These are phyloP conservation scores for Sporothrix schenckii DNA, from an alignment of 2,329 filamentous ascomycete species.

Conservation along the genomic window DNA sequence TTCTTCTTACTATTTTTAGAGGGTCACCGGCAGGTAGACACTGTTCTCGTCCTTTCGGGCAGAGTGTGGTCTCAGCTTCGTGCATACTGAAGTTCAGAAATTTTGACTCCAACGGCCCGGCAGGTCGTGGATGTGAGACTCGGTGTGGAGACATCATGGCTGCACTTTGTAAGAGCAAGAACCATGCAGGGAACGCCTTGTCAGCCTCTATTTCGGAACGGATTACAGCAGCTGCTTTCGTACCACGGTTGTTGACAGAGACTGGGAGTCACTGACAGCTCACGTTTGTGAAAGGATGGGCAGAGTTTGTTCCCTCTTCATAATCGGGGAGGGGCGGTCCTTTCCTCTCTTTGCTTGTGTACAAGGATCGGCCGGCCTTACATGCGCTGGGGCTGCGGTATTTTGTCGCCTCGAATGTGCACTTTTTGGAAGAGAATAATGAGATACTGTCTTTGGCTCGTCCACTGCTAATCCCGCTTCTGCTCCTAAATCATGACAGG, in stretches of 20 bases:
- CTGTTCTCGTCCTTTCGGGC: conserved; percentile 18
- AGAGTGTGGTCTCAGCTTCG: background rate
- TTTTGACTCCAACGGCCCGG: background rate
- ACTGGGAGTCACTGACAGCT: background rate
- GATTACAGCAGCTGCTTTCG: background rate
- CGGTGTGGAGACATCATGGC: conserved; percentile 16
- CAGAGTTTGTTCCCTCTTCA: background rate
- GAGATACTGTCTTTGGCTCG: background rate
- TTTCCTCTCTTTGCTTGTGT: conserved; percentile 3
- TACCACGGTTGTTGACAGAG: background rate
- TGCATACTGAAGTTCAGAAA: conserved; percentile 11
- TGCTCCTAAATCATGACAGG: conserved; percentile 18
- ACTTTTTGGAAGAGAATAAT: background rate
- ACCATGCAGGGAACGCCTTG: background rate
- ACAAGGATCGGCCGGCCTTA: conserved; percentile 4
- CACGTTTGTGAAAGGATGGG: background rate
- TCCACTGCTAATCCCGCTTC: background rate
- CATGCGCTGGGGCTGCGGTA: background rate
- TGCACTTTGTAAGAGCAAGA: conserved; percentile 19
- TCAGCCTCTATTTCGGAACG: background rate
- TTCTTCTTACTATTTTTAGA: background rate
- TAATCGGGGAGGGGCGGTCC: background rate
- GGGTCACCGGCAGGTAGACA: background rate
- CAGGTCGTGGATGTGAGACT: conserved; percentile 26
- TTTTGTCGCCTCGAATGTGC: background rate